phyloP scores from a whole-genome alignment of 805 yeast genomes.

The Ogataea pignaliae region DNA sequence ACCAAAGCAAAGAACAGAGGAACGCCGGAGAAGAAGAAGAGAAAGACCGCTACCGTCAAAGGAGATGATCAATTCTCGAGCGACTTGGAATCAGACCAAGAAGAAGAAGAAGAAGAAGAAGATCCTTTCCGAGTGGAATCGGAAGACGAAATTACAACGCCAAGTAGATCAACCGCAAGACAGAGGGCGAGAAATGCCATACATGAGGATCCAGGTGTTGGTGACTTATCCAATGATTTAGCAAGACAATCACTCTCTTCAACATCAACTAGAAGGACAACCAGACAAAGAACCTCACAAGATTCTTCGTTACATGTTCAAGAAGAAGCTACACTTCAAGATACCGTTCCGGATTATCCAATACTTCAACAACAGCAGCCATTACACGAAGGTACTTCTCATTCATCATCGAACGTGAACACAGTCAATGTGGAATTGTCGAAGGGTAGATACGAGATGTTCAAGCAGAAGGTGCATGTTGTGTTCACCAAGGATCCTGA shows the following conservation, averaged over 20 bases:
- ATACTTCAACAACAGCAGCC: slow-evolving; percentile 11
- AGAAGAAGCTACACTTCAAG: slow-evolving; percentile 3
- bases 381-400: slow-evolving; percentile 10
- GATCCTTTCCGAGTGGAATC: slow-evolving; percentile 1
- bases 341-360: slow-evolving; percentile 2
- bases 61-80: slow-evolving; percentile 17
- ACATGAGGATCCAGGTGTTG: slow-evolving; percentile 25
- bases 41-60: slow-evolving; percentile 26
- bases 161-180: slow-evolving; percentile 14
- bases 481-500: slow-evolving; percentile 37
- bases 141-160: slow-evolving; percentile 14
- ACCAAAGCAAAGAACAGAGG: slow-evolving; percentile 32
- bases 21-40: slow-evolving; percentile 34
- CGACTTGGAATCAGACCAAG: slow-evolving; percentile 1
- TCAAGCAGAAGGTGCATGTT: slow-evolving; percentile 43
- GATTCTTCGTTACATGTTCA: not conserved
- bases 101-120: slow-evolving; percentile 8
- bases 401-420: not conserved
- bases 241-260: slow-evolving; percentile 17
- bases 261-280: slow-evolving; percentile 1
- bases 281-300: too few species aligned
- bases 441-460: slow-evolving; percentile 41
- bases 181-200: slow-evolving; percentile 19
- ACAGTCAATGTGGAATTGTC: slow-evolving; percentile 38
- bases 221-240: slow-evolving; percentile 20